phyloP scores from a whole-genome alignment of 257 asterid species.

The Solanum paucissectum region DNA sequence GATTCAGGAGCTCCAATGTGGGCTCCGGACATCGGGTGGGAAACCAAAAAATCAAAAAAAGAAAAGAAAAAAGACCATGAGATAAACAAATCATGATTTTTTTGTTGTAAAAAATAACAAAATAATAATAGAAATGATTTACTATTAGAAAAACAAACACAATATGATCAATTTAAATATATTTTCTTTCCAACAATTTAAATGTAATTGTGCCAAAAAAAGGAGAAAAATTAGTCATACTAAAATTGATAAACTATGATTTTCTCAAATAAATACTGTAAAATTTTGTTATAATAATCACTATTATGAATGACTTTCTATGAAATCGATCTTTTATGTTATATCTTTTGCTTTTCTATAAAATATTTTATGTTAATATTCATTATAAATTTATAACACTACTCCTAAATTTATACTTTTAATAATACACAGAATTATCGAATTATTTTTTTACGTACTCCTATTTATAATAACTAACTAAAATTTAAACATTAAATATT shows the following conservation, averaged over 20 bases:
- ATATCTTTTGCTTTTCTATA: no score
- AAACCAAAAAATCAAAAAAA: no score
- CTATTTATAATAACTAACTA: neutral
- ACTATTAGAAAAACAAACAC: neutral
- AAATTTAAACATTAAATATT: no score
- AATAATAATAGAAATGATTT: neutral
- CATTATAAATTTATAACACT: no score
- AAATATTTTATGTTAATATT: neutral
- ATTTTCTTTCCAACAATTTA: neutral
- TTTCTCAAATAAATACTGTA: no score
- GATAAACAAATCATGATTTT: neutral
- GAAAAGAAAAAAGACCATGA: neutral
- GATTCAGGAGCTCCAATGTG: no score
- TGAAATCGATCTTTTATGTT: neutral
- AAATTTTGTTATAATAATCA: no score
- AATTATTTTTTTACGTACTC: neutral
- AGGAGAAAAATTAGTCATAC: neutral
- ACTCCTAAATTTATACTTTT: no score
- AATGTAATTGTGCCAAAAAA: neutral
- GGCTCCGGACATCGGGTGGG: no score
- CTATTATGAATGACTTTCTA: no score
- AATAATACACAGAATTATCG: neutral
- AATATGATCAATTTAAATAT: neutral
- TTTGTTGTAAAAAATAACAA: neutral
- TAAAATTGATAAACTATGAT: neutral